phyloP scores from a whole-genome alignment of 306 rosid species.

The Cucumis cinereus region DNA sequence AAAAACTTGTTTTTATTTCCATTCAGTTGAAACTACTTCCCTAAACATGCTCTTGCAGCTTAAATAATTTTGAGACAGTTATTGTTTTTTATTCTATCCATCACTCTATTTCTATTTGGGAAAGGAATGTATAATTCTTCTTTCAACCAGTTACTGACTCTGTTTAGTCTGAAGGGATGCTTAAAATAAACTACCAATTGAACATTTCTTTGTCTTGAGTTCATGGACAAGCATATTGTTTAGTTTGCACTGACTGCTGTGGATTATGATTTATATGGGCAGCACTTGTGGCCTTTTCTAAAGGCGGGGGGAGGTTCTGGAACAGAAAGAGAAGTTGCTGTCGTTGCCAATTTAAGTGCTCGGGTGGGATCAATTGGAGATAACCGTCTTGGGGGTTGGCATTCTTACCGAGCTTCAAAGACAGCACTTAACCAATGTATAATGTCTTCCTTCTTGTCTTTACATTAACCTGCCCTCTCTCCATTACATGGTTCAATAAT shows the following conservation, averaged over 20 bases:
- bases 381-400: conserved; percentile 92
- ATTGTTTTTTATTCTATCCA: background rate
- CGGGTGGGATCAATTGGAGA: conserved; percentile 90
- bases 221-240: background rate
- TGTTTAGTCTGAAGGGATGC: background rate
- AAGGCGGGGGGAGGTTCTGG: conserved; percentile 56
- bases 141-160: background rate
- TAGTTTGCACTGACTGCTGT: background rate
- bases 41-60: background rate
- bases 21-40: background rate
- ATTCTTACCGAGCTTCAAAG: conserved; percentile 88
- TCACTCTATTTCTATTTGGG: background rate
- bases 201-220: background rate
- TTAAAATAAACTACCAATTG: background rate
- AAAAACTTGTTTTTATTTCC: background rate
- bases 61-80: background rate
- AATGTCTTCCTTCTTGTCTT: conserved; percentile 10
- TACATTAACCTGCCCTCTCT: background rate
- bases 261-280: conserved; percentile 12
- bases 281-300: conserved; percentile 98
- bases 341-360: conserved; percentile 90
- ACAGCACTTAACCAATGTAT: conserved; percentile 85
- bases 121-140: background rate
- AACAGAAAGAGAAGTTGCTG: conserved; percentile 52
- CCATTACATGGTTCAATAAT: background rate